These are phyloP conservation scores for Lachnellula arida DNA, from an alignment of 2,329 filamentous ascomycete species.

Conservation along the genomic window DNA sequence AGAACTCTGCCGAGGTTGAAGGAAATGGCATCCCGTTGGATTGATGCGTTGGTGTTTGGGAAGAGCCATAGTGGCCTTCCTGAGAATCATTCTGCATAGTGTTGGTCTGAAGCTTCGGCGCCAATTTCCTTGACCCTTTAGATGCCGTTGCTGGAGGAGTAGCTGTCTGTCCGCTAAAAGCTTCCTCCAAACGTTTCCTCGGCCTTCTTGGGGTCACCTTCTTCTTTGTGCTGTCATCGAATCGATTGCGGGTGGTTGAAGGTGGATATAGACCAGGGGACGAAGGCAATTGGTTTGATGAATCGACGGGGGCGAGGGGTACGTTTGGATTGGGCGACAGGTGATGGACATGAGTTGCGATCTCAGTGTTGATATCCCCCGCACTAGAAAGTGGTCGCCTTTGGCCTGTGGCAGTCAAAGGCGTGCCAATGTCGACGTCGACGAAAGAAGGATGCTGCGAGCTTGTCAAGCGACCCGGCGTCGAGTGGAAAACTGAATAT, in stretches of 20 bases:
- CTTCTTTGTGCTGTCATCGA: constrained; percentile 23
- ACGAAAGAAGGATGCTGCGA: constrained; percentile 24
- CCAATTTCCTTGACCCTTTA: constrained; percentile 52
- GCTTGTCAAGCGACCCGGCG: constrained; percentile 51
- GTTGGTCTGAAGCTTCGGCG: constrained; percentile 33
- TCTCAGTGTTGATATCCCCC: constrained; percentile 45
- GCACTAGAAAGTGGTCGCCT: constrained; percentile 47
- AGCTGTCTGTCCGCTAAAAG: constrained; percentile 43
- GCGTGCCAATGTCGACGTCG: constrained; percentile 23
- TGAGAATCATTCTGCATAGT: constrained; percentile 31
- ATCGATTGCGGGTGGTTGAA: constrained; percentile 17
- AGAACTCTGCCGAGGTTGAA: constrained; percentile 52
- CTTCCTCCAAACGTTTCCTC: constrained; percentile 33
- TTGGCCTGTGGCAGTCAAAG: constrained; percentile 25
- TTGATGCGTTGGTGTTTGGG: constrained; percentile 32
- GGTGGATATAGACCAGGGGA: constrained; percentile 43
- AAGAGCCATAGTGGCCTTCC: constrained; percentile 25
- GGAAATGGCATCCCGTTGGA: constrained; percentile 46
- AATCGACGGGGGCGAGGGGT: constrained; percentile 55
- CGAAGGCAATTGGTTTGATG: constrained; percentile 52
- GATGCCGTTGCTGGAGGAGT: constrained; percentile 56
- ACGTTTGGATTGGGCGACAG: constrained; percentile 50
- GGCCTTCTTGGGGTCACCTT: constrained; percentile 38
- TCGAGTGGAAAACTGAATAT: constrained; percentile 62
- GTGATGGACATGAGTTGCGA: constrained; percentile 59